These are phyloP conservation scores for Suillus tomentosus DNA, from an alignment of 768 basidiomycete genomes.

Conservation along the genomic window DNA sequence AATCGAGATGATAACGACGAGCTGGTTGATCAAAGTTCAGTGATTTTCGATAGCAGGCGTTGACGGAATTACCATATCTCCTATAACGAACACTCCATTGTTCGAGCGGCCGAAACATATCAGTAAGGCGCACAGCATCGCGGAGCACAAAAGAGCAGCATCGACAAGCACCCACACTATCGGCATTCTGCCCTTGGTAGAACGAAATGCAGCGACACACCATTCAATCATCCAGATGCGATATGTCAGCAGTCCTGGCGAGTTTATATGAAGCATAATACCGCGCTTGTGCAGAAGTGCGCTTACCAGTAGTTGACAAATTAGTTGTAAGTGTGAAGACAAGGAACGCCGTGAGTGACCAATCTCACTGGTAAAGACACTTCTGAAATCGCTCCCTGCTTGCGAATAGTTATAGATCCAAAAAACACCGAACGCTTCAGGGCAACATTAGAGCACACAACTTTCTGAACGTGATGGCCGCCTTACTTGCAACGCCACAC, in stretches of 20 bases:
- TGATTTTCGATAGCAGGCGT: background rate
- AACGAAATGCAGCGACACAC: slow-evolving; percentile 7
- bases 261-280: background rate
- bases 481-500: slow-evolving; percentile 26
- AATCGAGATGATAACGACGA: slow-evolving; percentile 43
- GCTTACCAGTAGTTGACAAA: slow-evolving; percentile 32
- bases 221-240: slow-evolving; percentile 34
- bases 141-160: slow-evolving; percentile 39
- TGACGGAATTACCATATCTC: slow-evolving; percentile 34
- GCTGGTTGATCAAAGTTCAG: slow-evolving; percentile 21
- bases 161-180: slow-evolving; percentile 39
- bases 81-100: slow-evolving; percentile 28
- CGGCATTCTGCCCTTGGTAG: background rate
- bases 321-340: slow-evolving; percentile 35
- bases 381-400: background rate
- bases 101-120: slow-evolving; percentile 31
- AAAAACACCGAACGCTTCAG: slow-evolving; percentile 22
- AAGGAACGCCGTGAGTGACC: slow-evolving; percentile 34
- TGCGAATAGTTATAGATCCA: slow-evolving; percentile 13
- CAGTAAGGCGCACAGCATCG: slow-evolving; percentile 32
- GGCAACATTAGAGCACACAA: background rate
- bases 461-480: background rate
- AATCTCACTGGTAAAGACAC: slow-evolving; percentile 11
- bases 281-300: background rate
- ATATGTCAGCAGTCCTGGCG: slow-evolving; percentile 31